phyloP scores from a whole-genome alignment of 768 basidiomycete genomes.

The Boletus rubescentipes region DNA sequence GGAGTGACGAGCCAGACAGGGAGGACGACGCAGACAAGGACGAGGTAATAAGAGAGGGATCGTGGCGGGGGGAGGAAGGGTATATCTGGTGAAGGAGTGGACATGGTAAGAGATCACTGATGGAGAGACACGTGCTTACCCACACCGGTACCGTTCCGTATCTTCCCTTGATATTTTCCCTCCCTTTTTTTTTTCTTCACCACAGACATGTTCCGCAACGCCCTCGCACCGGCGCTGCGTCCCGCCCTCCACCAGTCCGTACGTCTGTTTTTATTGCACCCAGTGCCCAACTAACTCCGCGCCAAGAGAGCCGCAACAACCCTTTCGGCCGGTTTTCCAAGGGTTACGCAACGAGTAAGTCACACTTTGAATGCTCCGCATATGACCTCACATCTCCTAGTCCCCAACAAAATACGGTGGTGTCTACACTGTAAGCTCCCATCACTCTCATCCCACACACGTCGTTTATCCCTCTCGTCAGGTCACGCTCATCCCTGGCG shows the following conservation, averaged over 20 bases:
- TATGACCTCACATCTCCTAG: constrained; percentile 39
- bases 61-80: constrained; percentile 40
- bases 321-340: constrained; percentile 76
- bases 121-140: constrained; percentile 6
- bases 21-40: constrained; percentile 52
- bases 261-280: constrained; percentile 25
- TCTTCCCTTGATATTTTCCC: constrained; percentile 35
- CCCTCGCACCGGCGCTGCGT: constrained; percentile 55
- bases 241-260: constrained; percentile 54
- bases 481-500: constrained; percentile 97
- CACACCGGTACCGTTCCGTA: constrained; percentile 23
- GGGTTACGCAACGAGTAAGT: constrained; percentile 67
- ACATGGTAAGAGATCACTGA: background rate
- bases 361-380: background rate
- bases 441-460: background rate
- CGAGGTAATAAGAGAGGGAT: constrained; percentile 54
- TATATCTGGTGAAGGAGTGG: constrained; percentile 33
- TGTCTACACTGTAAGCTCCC: constrained; percentile 73
- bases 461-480: constrained; percentile 35
- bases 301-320: constrained; percentile 70
- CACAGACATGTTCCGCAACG: constrained; percentile 61
- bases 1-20: constrained; percentile 67
- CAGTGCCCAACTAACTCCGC: constrained; percentile 2
- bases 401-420: constrained; percentile 89
- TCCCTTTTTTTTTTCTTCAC: constrained; percentile 23